Conservation (phyloP, 495 filamentous ascomycete species). For the Tuber umbilicatum region DNA sequence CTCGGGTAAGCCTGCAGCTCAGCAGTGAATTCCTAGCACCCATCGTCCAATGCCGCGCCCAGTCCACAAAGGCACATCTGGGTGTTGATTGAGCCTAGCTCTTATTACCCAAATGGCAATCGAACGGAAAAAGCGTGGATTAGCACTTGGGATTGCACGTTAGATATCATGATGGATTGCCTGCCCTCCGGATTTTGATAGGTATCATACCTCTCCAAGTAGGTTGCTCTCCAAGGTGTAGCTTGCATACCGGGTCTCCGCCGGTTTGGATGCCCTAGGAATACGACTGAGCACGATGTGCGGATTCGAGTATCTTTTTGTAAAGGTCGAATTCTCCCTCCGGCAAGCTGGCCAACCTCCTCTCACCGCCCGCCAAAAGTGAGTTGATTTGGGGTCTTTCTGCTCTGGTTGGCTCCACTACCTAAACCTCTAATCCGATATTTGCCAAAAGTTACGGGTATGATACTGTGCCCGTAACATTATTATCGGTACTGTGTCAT, state of each 20-base stretch:
- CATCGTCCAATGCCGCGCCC: background rate
- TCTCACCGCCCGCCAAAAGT: background rate
- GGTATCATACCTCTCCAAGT: background rate
- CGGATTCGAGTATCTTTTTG: background rate
- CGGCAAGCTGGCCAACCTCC: background rate
- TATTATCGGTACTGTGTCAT: background rate
- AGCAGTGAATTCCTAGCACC: background rate
- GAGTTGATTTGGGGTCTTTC: background rate
- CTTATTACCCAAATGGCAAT: background rate
- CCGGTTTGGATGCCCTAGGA: background rate
- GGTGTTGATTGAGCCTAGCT: background rate
- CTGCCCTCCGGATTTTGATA: background rate
- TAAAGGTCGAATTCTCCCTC: no score
- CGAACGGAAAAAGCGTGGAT: background rate
- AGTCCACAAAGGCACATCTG: background rate
- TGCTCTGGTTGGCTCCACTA: background rate
- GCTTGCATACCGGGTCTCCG: background rate
- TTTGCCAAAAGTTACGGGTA: background rate
- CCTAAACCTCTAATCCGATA: background rate
- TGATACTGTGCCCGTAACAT: background rate
- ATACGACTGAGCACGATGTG: background rate
- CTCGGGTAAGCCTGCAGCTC: background rate
- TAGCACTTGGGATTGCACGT: background rate
- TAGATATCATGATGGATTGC: background rate
- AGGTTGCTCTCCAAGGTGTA: background rate